phyloP scores from a whole-genome alignment of 176 grass and related monocot genomes.

The Aegilops speltoides region DNA sequence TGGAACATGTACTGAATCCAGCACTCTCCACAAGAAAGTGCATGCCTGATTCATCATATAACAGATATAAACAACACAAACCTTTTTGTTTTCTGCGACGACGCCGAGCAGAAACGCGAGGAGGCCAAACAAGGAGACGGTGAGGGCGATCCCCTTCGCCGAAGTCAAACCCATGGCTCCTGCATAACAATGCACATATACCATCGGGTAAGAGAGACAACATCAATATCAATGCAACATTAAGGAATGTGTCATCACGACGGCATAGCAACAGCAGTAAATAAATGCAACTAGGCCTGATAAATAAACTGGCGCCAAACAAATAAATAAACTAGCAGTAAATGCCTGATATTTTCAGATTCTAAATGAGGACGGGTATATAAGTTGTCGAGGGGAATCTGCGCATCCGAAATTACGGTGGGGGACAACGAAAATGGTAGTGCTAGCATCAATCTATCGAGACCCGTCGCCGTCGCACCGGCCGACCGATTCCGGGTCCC shows the following conservation, averaged over 20 bases:
- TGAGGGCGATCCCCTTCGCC: conserved; percentile 26
- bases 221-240: not conserved
- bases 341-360: not conserved
- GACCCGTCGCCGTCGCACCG: not conserved
- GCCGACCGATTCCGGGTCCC: not conserved
- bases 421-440: not conserved
- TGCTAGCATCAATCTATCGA: not conserved
- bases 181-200: conserved; percentile 8
- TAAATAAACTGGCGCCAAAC: too few species aligned
- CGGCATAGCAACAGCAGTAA: not conserved
- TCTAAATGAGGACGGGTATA: not conserved
- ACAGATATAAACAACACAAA: conserved; percentile 19
- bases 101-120: conserved; percentile 67
- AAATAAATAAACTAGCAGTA: not conserved
- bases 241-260: not conserved
- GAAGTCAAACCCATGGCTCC: conserved; percentile 49
- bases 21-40: not conserved
- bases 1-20: not conserved
- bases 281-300: too few species aligned
- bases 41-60: not conserved
- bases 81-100: conserved; percentile 88
- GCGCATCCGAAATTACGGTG: not conserved
- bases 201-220: not conserved
- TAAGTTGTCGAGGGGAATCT: not conserved
- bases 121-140: conserved; percentile 38